Conservation (phyloP, 768 basidiomycete genomes). For the Boletus subparvulus region DNA sequence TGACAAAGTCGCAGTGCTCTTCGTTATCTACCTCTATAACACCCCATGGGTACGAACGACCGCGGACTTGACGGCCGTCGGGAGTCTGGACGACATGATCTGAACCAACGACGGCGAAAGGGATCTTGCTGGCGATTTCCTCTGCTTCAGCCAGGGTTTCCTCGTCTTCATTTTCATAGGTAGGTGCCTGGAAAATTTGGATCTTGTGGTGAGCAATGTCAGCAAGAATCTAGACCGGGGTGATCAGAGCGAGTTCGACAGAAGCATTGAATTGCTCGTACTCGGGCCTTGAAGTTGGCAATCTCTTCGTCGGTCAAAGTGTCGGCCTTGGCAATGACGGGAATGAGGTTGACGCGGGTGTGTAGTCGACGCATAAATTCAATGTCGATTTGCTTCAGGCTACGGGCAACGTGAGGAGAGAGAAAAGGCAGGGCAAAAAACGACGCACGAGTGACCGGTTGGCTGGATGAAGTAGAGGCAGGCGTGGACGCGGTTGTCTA, state of each 20-base stretch:
- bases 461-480: constrained; percentile 99
- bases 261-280: constrained; percentile 35
- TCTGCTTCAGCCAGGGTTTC: constrained; percentile 97
- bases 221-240: constrained; percentile 65
- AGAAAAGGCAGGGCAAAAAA: background rate
- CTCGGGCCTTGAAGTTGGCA: constrained; percentile 87
- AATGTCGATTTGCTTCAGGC: constrained; percentile 96
- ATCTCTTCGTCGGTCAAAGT: constrained; percentile 98
- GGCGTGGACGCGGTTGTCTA: constrained; percentile 97
- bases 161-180: constrained; percentile 98
- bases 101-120: constrained; percentile 97
- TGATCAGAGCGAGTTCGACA: background rate
- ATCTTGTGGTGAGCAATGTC: constrained; percentile 97
- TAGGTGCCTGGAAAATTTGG: constrained; percentile 96
- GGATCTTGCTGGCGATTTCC: constrained; percentile 97
- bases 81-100: constrained; percentile 77
- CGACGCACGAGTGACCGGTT: constrained; percentile 90
- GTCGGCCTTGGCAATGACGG: constrained; percentile 97
- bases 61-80: constrained; percentile 91
- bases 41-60: constrained; percentile 97
- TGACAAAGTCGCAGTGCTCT: constrained; percentile 99
- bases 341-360: constrained; percentile 97
- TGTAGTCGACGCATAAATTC: constrained; percentile 99
- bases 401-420: constrained; percentile 30
- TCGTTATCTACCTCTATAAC: constrained; percentile 99